Evolutionary conservation across 2,329 filamentous ascomycete species (phyloP), one percentile per base, ranked within the genome.

Genomic region (Coniochaeta sp.): DNA sequence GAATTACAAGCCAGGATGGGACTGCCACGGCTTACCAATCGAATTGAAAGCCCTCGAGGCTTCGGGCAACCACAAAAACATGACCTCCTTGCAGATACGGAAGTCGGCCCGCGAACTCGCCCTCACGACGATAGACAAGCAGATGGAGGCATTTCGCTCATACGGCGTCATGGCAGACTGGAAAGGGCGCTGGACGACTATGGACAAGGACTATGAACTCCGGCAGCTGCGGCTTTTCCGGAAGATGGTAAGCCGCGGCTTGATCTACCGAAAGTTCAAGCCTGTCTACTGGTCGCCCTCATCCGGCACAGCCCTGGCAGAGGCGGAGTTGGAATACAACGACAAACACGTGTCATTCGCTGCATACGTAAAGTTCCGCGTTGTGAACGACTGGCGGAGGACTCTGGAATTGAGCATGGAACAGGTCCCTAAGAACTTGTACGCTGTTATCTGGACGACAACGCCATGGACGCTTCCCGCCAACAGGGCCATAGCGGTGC

Each of bases 401-500:
- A 52, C 65, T 14, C 63, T 63, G 3, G 66, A 64, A 43, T 67
- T 83, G 57, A 66, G 71, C 26, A 7, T 11, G 17, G 54, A 57
- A 22, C 63, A 64, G 3, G 71, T 83, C 24, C 65, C 73, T 6
- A 79, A 80, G 4, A 75, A 79, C 6, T 70, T 97, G 12, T 89
- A 82, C 71, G 91, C 89, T n/a, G 82, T 95, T n/a, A 90, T 98
- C 58, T 99, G 95, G 95, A 99, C 95, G 1, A 99, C 95, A 0
- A 99, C 95, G 0, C 95, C 95, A 0, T 99, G 95, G 95, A 99
- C 95, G 0, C 78, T 99, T 6, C 93, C 95, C 0, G 93, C 93
- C 1, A 99, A 99, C 71, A 86, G 86, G 70, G 93, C 91, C 0
- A 92, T 99, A 71, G 93, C 91, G 2, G 82, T 98, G 38, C 86